Evolutionary conservation across 140 eudicot species (phyloP).

Genomic region (Ambrosia hybrid): DNA sequence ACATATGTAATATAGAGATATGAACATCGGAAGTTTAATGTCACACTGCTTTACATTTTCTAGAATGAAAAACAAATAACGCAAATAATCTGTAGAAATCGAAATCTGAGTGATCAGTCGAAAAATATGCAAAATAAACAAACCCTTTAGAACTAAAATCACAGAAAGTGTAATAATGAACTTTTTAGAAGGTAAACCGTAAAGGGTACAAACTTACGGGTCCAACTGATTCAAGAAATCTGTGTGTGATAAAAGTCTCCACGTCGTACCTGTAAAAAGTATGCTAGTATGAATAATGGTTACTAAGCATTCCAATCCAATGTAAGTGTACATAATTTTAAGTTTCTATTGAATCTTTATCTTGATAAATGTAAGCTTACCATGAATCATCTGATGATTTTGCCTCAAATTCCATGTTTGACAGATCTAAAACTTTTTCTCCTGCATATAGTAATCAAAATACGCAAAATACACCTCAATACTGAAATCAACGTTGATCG

Average conservation of each 20-base stretch:
- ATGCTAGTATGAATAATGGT: background rate
- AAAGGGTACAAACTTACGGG: constrained; percentile 56
- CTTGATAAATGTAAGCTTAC: constrained; percentile 43
- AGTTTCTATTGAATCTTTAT: background rate
- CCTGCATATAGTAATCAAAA: constrained; percentile 33
- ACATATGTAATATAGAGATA: no score
- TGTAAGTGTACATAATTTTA: background rate
- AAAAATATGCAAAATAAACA: no score
- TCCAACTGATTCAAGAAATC: constrained; percentile 60
- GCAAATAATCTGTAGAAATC: no score
- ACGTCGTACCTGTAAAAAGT: constrained; percentile 76
- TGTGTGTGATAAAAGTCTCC: constrained; percentile 63
- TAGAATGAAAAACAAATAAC: no score
- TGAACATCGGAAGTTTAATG: no score
- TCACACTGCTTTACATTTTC: no score
- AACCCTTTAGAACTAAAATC: no score
- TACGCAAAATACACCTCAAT: no score
- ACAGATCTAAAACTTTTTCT: constrained; percentile 46
- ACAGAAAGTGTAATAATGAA: background rate
- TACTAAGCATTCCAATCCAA: background rate
- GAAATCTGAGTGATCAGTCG: no score
- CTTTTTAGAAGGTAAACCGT: background rate
- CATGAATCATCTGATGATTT: constrained; percentile 93
- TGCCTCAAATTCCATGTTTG: constrained; percentile 85
- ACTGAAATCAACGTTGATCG: background rate